Percentiles rank a stretch among this genome's conserved stretches.
Conservation (phyloP, 129 eudicot species). For the Heracleum sosnowskyi region DNA sequence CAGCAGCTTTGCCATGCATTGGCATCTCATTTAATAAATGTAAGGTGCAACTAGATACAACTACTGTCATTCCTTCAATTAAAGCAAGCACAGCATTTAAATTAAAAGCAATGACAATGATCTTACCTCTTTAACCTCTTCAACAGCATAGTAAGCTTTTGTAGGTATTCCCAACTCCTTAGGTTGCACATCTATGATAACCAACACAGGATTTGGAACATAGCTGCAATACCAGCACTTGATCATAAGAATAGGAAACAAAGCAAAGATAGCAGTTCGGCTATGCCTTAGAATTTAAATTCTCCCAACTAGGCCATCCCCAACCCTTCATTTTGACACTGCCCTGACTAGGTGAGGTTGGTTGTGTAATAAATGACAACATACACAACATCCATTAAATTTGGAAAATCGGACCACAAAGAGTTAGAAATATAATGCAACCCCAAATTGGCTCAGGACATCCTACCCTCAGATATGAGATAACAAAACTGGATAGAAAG, state of each 20-base stretch:
- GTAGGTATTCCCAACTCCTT: conserved; percentile 98
- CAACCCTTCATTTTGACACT: neutral
- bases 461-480: neutral
- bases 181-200: conserved; percentile 94
- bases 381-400: neutral
- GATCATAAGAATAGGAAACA: neutral
- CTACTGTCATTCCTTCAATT: too few relatives aligned
- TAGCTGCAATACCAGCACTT: conserved; percentile 50
- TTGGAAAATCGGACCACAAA: neutral
- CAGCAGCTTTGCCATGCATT: conserved; percentile 2
- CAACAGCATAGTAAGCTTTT: conserved; percentile 98
- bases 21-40: conserved; percentile 3
- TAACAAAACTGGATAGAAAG: neutral
- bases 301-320: neutral
- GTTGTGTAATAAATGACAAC: neutral
- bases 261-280: neutral
- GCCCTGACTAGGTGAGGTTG: neutral
- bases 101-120: neutral
- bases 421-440: neutral
- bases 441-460: neutral
- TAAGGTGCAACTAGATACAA: conserved; percentile 10
- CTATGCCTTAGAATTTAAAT: neutral
- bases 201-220: conserved; percentile 92
- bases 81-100: neutral
- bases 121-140: conserved; percentile 95